Conservation (phyloP, 2,329 filamentous ascomycete species). For the Scytalidium sp. region DNA sequence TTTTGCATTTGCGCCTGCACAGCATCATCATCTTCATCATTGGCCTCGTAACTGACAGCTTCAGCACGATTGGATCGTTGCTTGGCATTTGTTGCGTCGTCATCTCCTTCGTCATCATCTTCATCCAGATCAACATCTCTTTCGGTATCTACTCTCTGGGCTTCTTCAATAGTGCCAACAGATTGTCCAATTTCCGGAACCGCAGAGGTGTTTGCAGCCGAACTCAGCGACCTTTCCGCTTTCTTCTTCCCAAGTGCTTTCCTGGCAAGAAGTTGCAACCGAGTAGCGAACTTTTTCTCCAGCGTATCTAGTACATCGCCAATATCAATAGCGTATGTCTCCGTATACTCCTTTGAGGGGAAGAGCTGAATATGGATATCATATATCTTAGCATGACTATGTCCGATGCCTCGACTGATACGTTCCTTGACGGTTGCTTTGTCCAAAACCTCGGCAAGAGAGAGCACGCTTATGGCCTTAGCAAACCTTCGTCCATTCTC, state of each 20-base stretch:
- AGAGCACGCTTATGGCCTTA: constrained; percentile 86
- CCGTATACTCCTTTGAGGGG: constrained; percentile 75
- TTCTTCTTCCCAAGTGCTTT: constrained; percentile 84
- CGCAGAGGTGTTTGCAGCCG: constrained; percentile 59
- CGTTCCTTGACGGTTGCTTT: constrained; percentile 77
- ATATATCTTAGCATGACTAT: constrained; percentile 77
- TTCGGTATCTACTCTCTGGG: constrained; percentile 36
- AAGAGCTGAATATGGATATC: constrained; percentile 82
- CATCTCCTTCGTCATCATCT: constrained; percentile 69
- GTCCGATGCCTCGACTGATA: constrained; percentile 67
- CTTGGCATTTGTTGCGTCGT: constrained; percentile 73
- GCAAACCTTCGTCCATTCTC: constrained; percentile 76
- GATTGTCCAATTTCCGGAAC: constrained; percentile 73
- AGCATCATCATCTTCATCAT: constrained; percentile 85
- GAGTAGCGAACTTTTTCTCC: constrained; percentile 75
- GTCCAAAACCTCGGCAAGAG: constrained; percentile 80
- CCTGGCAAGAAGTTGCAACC: constrained; percentile 66
- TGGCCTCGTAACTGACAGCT: constrained; percentile 84
- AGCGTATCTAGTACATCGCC: constrained; percentile 76
- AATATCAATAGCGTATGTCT: constrained; percentile 79
- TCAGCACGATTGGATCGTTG: constrained; percentile 73
- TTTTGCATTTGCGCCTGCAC: constrained; percentile 63
- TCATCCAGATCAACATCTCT: constrained; percentile 44
- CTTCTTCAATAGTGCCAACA: constrained; percentile 52
- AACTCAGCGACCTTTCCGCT: constrained; percentile 51